Conservation (phyloP, 2,329 filamentous ascomycete species). For the Trichoderma aggressivum region DNA sequence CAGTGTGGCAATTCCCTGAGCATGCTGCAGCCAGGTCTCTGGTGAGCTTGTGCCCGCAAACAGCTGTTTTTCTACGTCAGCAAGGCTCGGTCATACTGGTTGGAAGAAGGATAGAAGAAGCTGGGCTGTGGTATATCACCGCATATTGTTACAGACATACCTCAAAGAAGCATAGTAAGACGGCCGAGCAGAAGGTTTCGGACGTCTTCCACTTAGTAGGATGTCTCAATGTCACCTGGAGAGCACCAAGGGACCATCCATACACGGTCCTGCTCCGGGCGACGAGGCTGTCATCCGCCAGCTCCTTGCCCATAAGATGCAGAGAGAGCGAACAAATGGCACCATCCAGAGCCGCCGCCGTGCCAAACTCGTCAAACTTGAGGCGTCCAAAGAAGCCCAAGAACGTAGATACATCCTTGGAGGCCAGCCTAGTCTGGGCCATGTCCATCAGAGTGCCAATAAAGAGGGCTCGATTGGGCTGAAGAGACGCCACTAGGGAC, state of each 20-base stretch:
- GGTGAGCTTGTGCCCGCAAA: slow-evolving; percentile 40
- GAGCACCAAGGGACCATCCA: slow-evolving; percentile 33
- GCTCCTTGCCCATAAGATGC: slow-evolving; percentile 38
- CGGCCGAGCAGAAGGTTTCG: slow-evolving; percentile 42
- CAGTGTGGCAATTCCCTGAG: slow-evolving; percentile 36
- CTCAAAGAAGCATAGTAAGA: slow-evolving; percentile 41
- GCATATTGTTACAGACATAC: slow-evolving; percentile 22
- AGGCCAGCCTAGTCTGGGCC: slow-evolving; percentile 21
- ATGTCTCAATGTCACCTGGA: slow-evolving; percentile 38
- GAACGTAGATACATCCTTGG: slow-evolving; percentile 23
- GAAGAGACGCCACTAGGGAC: slow-evolving; percentile 16
- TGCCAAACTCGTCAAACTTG: slow-evolving; percentile 32
- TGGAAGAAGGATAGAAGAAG: neutral
- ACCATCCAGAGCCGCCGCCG: slow-evolving; percentile 36
- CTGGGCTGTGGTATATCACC: neutral
- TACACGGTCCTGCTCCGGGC: slow-evolving; percentile 38
- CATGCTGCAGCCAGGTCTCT: slow-evolving; percentile 40
- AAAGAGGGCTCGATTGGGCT: slow-evolving; percentile 30
- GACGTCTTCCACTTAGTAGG: slow-evolving; percentile 37
- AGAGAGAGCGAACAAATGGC: slow-evolving; percentile 38
- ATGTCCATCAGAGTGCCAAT: slow-evolving; percentile 32
- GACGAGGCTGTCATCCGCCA: slow-evolving; percentile 29
- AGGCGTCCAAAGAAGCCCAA: slow-evolving; percentile 30
- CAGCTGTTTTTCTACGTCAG: slow-evolving; percentile 30
- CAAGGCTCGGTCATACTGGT: neutral